These are phyloP conservation scores for Lachancea mirantina DNA, from an alignment of 805 yeast species.

Conservation along the genomic window DNA sequence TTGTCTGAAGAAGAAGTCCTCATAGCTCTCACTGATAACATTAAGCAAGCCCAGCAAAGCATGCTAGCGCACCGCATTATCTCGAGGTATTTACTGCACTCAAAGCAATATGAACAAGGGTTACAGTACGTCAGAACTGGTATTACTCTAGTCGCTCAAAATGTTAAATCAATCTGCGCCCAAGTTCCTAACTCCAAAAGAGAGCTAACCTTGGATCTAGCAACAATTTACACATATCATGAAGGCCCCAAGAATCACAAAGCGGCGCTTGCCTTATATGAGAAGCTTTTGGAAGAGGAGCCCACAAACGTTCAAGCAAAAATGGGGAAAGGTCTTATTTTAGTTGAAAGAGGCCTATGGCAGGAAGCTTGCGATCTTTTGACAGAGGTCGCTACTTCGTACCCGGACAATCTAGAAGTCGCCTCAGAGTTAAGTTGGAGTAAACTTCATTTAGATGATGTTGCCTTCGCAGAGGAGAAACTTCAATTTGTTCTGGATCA, in stretches of 20 bases:
- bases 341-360: slow-evolving; percentile 56
- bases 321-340: slow-evolving; percentile 76
- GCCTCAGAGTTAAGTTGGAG: slow-evolving; percentile 76
- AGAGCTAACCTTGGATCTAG: slow-evolving; percentile 59
- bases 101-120: slow-evolving; percentile 58
- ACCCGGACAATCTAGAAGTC: slow-evolving; percentile 53
- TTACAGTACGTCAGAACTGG: slow-evolving; percentile 55
- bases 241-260: slow-evolving; percentile 87
- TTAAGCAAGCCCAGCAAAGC: slow-evolving; percentile 38
- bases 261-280: slow-evolving; percentile 66
- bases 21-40: slow-evolving; percentile 45
- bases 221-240: slow-evolving; percentile 69
- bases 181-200: slow-evolving; percentile 45
- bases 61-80: slow-evolving; percentile 61
- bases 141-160: slow-evolving; percentile 44
- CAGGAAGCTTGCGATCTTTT: slow-evolving; percentile 49
- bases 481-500: slow-evolving; percentile 23
- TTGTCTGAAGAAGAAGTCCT: slow-evolving; percentile 46
- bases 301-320: slow-evolving; percentile 51
- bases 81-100: slow-evolving; percentile 50
- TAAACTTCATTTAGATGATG: slow-evolving; percentile 45
- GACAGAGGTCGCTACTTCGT: slow-evolving; percentile 39
- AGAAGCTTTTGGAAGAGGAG: slow-evolving; percentile 44
- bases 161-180: slow-evolving; percentile 41
- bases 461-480: slow-evolving; percentile 37